Conservation (phyloP, 257 asterid genomes). For the Solanum ossicruentum region DNA sequence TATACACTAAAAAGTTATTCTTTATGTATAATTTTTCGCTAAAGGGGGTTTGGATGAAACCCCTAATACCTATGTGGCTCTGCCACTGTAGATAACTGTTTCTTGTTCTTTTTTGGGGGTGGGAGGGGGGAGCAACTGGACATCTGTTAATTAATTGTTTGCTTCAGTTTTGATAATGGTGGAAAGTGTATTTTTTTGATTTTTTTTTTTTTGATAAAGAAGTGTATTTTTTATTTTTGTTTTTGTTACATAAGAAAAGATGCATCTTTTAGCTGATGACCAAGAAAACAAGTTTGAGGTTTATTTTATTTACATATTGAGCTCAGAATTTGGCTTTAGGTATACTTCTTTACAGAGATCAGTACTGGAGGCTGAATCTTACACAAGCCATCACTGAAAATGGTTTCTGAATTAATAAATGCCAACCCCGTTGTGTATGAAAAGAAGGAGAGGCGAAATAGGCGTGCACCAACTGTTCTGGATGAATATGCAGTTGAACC, state of each 20-base stretch:
- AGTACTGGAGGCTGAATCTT: background rate
- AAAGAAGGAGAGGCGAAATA: conserved; percentile 63
- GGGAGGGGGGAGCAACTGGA: background rate
- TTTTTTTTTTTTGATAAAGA: background rate
- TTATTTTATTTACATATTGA: background rate
- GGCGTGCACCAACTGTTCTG: conserved; percentile 24
- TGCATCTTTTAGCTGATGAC: background rate
- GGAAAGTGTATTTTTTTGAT: background rate
- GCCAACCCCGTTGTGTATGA: conserved; percentile 75
- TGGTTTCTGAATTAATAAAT: conserved; percentile 64
- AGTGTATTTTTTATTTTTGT: background rate
- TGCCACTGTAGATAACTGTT: background rate
- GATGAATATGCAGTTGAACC: conserved; percentile 57
- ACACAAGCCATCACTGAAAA: background rate
- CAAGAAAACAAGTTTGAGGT: background rate
- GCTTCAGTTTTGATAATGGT: background rate
- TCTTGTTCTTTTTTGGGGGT: background rate
- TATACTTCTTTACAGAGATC: background rate
- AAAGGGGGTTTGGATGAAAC: too few species aligned
- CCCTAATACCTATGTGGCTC: too few species aligned
- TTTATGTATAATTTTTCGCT: too few species aligned
- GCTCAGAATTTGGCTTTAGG: background rate
- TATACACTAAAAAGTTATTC: too few species aligned
- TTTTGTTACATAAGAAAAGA: background rate
- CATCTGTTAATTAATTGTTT: background rate